phyloP scores from a whole-genome alignment of 78 protist species.

The Polysphondylium violaceum region DNA sequence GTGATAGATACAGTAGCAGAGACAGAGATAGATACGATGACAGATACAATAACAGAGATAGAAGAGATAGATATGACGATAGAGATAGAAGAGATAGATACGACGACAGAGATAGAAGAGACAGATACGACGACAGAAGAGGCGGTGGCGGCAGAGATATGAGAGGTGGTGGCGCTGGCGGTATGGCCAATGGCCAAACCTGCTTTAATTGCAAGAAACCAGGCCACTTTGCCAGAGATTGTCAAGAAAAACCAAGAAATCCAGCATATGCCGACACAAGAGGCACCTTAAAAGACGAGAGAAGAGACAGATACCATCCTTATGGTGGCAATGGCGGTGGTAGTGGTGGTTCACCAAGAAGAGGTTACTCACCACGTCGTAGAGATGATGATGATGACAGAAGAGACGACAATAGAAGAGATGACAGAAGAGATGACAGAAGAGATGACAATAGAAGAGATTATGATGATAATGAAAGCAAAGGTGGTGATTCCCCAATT shows the following conservation, averaged over 20 bases:
- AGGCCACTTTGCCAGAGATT: slow-evolving; percentile 76
- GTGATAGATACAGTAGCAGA: background rate
- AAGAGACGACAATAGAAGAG: background rate
- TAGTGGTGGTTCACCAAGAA: background rate
- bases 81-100: background rate
- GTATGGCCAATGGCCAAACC: background rate
- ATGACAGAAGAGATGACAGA: slow-evolving; percentile 29
- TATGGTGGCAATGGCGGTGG: slow-evolving; percentile 35
- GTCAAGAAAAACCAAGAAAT: slow-evolving; percentile 70
- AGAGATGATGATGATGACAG: slow-evolving; percentile 13
- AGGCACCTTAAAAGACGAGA: slow-evolving; percentile 37
- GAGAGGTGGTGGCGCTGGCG: slow-evolving; percentile 2
- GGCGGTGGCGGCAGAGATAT: slow-evolving; percentile 10
- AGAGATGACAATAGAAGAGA: background rate
- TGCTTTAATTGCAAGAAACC: slow-evolving; percentile 54
- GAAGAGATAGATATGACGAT: background rate
- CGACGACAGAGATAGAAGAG: background rate
- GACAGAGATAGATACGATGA: background rate
- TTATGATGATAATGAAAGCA: background rate
- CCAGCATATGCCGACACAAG: slow-evolving; percentile 63
- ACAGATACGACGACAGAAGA: slow-evolving; percentile 5
- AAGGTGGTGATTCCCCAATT: slow-evolving; percentile 21
- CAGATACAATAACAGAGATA: background rate
- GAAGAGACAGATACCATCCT: slow-evolving; percentile 49
- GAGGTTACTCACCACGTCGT: slow-evolving; percentile 15